A percentile compares a stretch with the other conserved stretches of the same genome.
phyloP scores from a whole-genome alignment of 805 yeast species.

The Candida quercuum region DNA sequence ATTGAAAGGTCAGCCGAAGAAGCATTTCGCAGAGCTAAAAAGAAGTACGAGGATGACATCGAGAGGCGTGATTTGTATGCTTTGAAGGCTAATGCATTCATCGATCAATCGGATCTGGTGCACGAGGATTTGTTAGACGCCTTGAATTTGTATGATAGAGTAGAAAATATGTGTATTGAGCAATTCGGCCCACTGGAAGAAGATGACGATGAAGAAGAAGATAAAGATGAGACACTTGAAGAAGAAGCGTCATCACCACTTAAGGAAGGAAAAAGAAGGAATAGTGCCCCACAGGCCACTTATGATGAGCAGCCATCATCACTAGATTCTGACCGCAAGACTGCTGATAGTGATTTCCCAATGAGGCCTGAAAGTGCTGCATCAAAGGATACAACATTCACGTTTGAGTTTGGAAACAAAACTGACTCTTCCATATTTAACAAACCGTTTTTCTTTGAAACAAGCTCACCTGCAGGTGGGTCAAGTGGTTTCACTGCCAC shows the following conservation, averaged over 20 bases:
- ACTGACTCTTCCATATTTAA: background rate
- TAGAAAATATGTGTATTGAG: background rate
- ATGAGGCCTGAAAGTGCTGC: too few species aligned
- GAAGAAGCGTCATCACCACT: background rate
- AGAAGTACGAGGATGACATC: slow-evolving; percentile 10
- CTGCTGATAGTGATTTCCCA: too few species aligned
- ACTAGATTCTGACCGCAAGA: too few species aligned
- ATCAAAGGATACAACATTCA: background rate
- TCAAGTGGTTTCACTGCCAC: too few species aligned
- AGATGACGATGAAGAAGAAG: slow-evolving; percentile 3
- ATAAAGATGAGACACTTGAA: slow-evolving; percentile 1
- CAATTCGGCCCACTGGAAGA: slow-evolving; percentile 3
- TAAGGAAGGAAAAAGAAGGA: background rate
- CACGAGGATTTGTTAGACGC: slow-evolving; percentile 4
- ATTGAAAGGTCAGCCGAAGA: slow-evolving; percentile 11
- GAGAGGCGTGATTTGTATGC: slow-evolving; percentile 2
- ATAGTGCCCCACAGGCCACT: background rate
- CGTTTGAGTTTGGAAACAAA: background rate
- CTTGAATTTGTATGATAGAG: slow-evolving; percentile 5
- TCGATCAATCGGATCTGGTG: slow-evolving; percentile 4
- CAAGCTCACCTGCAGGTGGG: background rate
- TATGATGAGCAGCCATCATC: background rate
- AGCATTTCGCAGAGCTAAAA: slow-evolving; percentile 14
- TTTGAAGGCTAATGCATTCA: slow-evolving; percentile 2
- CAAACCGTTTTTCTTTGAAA: background rate